These are phyloP conservation scores for Prosopis cineraria DNA, from an alignment of 306 rosid species.

Conservation along the genomic window DNA sequence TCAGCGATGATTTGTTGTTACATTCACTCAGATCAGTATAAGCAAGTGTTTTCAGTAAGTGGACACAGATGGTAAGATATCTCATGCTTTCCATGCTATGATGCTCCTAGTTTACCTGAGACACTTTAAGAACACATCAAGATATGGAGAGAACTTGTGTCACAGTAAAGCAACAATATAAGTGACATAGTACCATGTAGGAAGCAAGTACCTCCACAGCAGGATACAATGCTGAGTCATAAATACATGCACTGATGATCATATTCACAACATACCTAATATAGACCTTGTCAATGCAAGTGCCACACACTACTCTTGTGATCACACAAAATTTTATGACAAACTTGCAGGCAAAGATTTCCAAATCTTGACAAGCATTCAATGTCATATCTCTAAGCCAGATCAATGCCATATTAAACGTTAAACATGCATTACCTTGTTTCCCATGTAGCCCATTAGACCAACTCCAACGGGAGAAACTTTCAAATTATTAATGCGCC, in stretches of 20 bases:
- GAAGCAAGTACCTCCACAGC: too few relatives aligned
- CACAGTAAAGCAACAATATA: too few relatives aligned
- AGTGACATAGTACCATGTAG: too few relatives aligned
- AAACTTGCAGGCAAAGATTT: background rate
- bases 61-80: constrained; percentile 10
- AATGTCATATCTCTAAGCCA: background rate
- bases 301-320: background rate
- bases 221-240: too few relatives aligned
- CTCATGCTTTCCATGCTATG: constrained; percentile 12
- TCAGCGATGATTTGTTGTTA: constrained; percentile 34
- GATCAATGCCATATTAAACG: constrained; percentile 24
- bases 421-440: constrained; percentile 66
- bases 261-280: background rate
- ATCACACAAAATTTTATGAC: background rate
- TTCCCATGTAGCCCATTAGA: constrained; percentile 99
- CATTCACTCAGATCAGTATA: constrained; percentile 26
- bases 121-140: constrained; percentile 12
- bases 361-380: constrained; percentile 14
- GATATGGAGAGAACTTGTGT: too few relatives aligned
- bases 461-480: constrained; percentile 97
- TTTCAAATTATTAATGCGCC: constrained; percentile 79
- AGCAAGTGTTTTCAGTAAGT: constrained; percentile 25
- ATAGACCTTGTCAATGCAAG: constrained; percentile 1
- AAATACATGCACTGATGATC: background rate
- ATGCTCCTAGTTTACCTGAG: constrained; percentile 12